Evolutionary conservation across 1,139 yeast genomes (phyloP).

Genomic region (Scheffersomyces lignicola): DNA sequence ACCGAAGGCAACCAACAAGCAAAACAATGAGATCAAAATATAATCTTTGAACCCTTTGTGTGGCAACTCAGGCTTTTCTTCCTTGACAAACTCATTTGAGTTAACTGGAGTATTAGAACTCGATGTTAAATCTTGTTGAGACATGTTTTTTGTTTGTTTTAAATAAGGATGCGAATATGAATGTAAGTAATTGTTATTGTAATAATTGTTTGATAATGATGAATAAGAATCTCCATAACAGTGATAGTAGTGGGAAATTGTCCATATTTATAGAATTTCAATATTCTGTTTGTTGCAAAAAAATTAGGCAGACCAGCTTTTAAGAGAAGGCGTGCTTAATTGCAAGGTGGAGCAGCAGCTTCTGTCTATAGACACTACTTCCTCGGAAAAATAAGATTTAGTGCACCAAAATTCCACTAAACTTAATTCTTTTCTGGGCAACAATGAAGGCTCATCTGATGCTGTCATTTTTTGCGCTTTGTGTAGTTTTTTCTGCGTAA

Average conservation of each 20-base stretch:
- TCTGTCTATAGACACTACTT: not conserved
- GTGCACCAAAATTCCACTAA: too few species aligned
- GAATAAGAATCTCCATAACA: too few species aligned
- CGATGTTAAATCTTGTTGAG: not conserved
- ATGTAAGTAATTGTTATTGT: not conserved
- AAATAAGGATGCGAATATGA: not conserved
- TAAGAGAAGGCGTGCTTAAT: too few species aligned
- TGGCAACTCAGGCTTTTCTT: conserved; percentile 17
- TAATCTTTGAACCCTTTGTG: conserved; percentile 31
- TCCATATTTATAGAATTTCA: not conserved
- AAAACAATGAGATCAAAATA: conserved; percentile 33
- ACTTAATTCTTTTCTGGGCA: too few species aligned
- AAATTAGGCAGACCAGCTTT: too few species aligned
- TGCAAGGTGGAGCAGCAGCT: too few species aligned
- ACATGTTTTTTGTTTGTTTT: too few species aligned
- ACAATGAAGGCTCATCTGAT: too few species aligned
- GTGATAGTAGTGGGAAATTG: conserved; percentile 1
- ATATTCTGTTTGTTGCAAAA: too few species aligned
- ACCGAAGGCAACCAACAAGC: conserved; percentile 54
- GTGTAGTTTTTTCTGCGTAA: too few species aligned
- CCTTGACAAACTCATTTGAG: not conserved
- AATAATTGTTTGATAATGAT: too few species aligned
- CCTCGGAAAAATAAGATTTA: not conserved
- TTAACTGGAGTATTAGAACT: conserved; percentile 3
- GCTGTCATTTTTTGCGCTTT: too few species aligned